Percentiles rank a stretch among this genome's conserved stretches.
Evolutionary conservation across 2,329 filamentous ascomycete species (phyloP).

Genomic region (Fusarium sacchari): DNA sequence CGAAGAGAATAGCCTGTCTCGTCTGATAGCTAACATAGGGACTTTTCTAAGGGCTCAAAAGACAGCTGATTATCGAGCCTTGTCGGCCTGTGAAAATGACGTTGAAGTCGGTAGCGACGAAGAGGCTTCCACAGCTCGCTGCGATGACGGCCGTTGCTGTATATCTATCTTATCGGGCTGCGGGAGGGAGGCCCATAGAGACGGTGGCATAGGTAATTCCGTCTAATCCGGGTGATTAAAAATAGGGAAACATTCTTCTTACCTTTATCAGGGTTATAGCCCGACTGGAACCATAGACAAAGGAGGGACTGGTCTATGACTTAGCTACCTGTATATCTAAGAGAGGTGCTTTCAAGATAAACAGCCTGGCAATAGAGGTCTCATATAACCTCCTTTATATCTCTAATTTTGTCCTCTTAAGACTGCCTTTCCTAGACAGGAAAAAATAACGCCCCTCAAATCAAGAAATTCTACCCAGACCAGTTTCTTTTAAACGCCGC

Average conservation of each 20-base stretch:
- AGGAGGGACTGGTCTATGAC: not conserved
- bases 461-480: conserved; percentile 4
- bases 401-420: not conserved
- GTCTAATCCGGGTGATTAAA: not conserved
- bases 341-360: not conserved
- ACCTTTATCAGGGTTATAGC: not conserved
- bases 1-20: not conserved
- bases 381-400: not conserved
- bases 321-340: not conserved
- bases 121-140: not conserved
- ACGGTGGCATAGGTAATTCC: not conserved
- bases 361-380: not conserved
- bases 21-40: not conserved
- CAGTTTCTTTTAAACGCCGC: conserved; percentile 33
- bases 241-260: not conserved
- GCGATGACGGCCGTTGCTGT: not conserved
- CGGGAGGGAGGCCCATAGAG: not conserved
- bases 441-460: not conserved
- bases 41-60: not conserved
- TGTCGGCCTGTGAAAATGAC: not conserved
- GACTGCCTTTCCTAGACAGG: not conserved
- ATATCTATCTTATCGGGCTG: not conserved
- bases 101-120: not conserved
- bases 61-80: not conserved
- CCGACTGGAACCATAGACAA: not conserved